Base-by-base conservation (phyloP, 2,329 filamentous ascomycete species). In the Aspergillus tanneri region DNA sequence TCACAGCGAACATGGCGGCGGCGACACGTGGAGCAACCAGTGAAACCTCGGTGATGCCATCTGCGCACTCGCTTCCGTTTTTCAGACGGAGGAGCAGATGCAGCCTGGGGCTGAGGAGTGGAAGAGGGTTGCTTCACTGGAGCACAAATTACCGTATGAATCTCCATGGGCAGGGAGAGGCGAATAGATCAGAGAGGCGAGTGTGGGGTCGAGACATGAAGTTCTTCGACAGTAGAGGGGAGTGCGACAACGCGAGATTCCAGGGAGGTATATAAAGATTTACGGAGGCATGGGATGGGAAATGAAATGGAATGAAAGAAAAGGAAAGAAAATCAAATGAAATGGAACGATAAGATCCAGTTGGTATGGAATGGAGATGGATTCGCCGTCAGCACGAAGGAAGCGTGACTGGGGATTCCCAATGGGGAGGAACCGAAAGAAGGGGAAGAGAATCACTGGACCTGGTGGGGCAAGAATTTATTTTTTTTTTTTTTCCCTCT, bases 31-130 rank as follows among this genome's bases (percentile, higher is more conserved):
- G 66, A 66, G 47, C 70, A 72, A 8, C 70, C 69, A 1, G 69
- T 72, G 44, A 72, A 72, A 7, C 68, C 68, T 24, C 69, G 67
- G 37, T 70, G 69, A 54, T 72, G 69, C 69, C 69, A 72, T 57
- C 64, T 58, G 21, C 66, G 66, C 38, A 67, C 63, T 45, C 66
- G 65, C 49, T 67, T 68, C 36, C 60, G 57, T 12, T 59, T 57
- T 38, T 62, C 54, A 40, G 58, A 52, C 37, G 47, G 49, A 23
- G 53, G 36, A 34, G 52, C 14, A n/a, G 47, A 18, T 11, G 46
- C 21, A 19, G 46, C 43, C 8, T 47, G 42, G 35, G 47, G 30
- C 39, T 51, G 52, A 39, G 54, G 38, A 35, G 30, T 41, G 8
- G 57, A 30, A 23, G 53, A 40, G 34, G 56, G 51, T 46, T 53